Evolutionary conservation across 148 eudicot genomes (phyloP).

Genomic region (Vaccinium myrtillus): DNA sequence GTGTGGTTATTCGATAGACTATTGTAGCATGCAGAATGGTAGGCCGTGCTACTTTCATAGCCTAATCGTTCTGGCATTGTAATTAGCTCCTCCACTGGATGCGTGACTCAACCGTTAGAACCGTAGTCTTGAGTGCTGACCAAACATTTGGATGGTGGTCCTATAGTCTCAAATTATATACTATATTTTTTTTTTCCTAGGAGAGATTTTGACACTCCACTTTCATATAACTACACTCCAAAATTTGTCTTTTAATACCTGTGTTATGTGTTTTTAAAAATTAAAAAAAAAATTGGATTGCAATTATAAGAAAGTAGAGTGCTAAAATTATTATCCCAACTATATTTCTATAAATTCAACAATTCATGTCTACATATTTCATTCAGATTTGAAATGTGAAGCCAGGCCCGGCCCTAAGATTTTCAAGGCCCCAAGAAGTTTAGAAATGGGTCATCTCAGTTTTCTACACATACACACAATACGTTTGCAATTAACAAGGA

Average conservation of each 20-base stretch:
- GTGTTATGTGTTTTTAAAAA: too few species aligned
- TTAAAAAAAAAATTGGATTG: too few species aligned
- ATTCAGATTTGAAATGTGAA: not conserved
- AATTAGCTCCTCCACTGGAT: not conserved
- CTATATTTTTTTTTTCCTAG: too few species aligned
- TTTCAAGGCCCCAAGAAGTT: too few species aligned
- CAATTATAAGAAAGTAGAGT: too few species aligned
- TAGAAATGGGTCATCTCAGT: too few species aligned
- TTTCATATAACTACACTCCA: too few species aligned
- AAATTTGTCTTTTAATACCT: too few species aligned
- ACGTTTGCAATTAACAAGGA: too few species aligned
- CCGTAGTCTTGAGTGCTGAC: not conserved
- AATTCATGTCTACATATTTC: not conserved
- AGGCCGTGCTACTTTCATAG: not conserved
- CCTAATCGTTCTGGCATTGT: not conserved
- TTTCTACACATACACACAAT: too few species aligned
- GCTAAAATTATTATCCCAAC: not conserved
- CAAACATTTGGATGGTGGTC: not conserved
- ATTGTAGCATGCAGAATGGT: not conserved
- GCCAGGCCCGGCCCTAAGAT: too few species aligned
- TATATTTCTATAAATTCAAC: not conserved
- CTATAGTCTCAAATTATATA: not conserved
- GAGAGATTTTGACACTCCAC: too few species aligned
- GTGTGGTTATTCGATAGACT: not conserved
- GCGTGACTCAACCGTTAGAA: not conserved